A percentile compares a stretch with the other conserved stretches of the same genome.
Conservation (phyloP, 805 yeast genomes). For the Schwanniomyces polymorphus region DNA sequence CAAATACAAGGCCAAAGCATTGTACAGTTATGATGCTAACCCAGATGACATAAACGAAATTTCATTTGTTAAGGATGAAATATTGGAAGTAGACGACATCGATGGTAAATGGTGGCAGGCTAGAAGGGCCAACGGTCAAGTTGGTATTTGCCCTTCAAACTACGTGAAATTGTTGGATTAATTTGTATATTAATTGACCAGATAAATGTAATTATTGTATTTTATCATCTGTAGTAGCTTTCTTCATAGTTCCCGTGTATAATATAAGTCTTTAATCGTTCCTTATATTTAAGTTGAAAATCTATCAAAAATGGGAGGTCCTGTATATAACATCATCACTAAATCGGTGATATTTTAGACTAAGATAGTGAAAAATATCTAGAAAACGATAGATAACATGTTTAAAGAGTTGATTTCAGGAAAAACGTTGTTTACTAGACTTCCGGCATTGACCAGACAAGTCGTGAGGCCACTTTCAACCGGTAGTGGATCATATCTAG, state of each 20-base stretch:
- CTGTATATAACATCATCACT: neutral
- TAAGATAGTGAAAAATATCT: neutral
- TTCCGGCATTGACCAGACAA: neutral
- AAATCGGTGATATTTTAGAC: neutral
- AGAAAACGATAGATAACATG: neutral
- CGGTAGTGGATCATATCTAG: constrained; percentile 17
- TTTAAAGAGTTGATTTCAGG: neutral
- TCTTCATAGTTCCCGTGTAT: too few relatives aligned
- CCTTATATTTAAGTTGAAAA: too few relatives aligned
- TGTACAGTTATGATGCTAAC: constrained; percentile 84
- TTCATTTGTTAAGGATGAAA: constrained; percentile 85
- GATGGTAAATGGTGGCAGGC: constrained; percentile 99
- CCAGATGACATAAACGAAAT: constrained; percentile 93
- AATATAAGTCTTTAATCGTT: too few relatives aligned
- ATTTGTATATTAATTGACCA: neutral
- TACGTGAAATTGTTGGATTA: constrained; percentile 73
- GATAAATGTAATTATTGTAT: neutral
- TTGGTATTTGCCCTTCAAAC: constrained; percentile 95
- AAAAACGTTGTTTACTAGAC: neutral
- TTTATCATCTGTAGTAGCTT: neutral
- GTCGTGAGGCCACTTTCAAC: neutral
- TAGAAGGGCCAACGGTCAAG: constrained; percentile 81
- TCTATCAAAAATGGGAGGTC: neutral
- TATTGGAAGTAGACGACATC: constrained; percentile 88
- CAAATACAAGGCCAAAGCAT: constrained; percentile 83